phyloP scores from a whole-genome alignment of 345 rosid species.

The Punica granatum region DNA sequence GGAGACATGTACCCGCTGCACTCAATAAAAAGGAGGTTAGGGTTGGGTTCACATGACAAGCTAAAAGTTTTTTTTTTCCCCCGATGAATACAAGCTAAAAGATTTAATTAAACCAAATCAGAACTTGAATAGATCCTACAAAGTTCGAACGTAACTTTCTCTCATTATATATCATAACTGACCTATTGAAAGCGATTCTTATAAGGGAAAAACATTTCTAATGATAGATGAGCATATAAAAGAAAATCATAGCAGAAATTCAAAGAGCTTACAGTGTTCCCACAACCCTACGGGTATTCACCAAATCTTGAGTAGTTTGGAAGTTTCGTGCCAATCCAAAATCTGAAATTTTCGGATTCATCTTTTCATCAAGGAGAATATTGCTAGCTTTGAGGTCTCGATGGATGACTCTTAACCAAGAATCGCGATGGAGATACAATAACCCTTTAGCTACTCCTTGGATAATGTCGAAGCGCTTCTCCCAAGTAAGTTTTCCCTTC shows the following conservation, averaged over 20 bases:
- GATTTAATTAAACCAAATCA: too few relatives aligned
- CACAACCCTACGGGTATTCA: too few relatives aligned
- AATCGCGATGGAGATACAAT: constrained; percentile 30
- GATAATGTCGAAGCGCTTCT: constrained; percentile 18
- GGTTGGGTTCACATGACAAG: too few relatives aligned
- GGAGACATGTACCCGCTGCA: background rate
- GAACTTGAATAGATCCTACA: too few relatives aligned
- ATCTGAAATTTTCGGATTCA: constrained; percentile 37
- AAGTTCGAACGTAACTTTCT: too few relatives aligned
- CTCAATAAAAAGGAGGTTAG: background rate
- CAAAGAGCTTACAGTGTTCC: constrained; percentile 21
- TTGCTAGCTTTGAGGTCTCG: constrained; percentile 32
- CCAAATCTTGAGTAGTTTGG: constrained; percentile 10
- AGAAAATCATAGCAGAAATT: background rate
- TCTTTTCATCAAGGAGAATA: constrained; percentile 21
- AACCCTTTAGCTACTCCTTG: constrained; percentile 30
- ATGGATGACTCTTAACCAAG: constrained; percentile 25
- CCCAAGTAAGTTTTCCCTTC: constrained; percentile 20
- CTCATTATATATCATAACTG: too few relatives aligned
- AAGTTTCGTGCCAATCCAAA: constrained; percentile 30
- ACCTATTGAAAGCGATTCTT: too few relatives aligned
- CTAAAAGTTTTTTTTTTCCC: too few relatives aligned
- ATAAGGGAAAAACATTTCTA: too few relatives aligned
- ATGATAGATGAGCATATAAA: too few relatives aligned
- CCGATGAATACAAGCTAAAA: too few relatives aligned